These are phyloP conservation scores for Globisporangium irregulare DNA, from an alignment of 352 stramenopile species.

Conservation along the genomic window DNA sequence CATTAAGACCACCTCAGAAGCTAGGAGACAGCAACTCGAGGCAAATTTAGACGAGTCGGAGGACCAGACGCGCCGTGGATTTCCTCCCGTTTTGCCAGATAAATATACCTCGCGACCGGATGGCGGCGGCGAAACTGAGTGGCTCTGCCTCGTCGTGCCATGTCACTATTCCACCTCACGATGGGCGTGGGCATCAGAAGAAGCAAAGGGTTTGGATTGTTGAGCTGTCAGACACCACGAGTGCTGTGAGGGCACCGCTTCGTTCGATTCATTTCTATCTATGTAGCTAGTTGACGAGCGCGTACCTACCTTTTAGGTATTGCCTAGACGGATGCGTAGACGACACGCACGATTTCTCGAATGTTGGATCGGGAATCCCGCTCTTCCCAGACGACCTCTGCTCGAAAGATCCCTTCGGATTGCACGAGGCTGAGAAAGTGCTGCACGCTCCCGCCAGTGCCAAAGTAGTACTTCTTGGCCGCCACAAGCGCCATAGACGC, in stretches of 20 bases:
- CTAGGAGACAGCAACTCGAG: not conserved
- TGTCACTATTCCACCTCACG: slow-evolving; percentile 6
- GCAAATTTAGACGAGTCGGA: not conserved
- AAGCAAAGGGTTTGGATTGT: slow-evolving; percentile 2
- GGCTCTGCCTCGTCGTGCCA: slow-evolving; percentile 6
- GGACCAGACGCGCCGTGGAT: not conserved
- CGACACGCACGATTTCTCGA: slow-evolving; percentile 72
- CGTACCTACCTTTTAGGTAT: not conserved
- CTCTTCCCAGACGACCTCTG: slow-evolving; percentile 68
- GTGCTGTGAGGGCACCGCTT: not conserved
- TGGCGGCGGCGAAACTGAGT: not conserved
- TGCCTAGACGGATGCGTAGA: slow-evolving; percentile 18
- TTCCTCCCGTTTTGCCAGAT: slow-evolving; percentile 1
- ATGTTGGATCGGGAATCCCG: slow-evolving; percentile 76
- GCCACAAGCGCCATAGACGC: slow-evolving; percentile 60
- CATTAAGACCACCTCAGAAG: slow-evolving; percentile 1
- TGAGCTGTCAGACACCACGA: not conserved
- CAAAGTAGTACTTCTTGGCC: slow-evolving; percentile 89
- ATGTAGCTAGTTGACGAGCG: not conserved
- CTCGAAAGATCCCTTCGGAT: slow-evolving; percentile 42
- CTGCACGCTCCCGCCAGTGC: slow-evolving; percentile 83
- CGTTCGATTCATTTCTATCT: not conserved
- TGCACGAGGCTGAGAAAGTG: slow-evolving; percentile 69
- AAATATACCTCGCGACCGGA: slow-evolving; percentile 3
- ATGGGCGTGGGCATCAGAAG: not conserved